Base-by-base conservation (phyloP, 2,329 filamentous ascomycete genomes). In the Pseudogymnoascus pannorum region DNA sequence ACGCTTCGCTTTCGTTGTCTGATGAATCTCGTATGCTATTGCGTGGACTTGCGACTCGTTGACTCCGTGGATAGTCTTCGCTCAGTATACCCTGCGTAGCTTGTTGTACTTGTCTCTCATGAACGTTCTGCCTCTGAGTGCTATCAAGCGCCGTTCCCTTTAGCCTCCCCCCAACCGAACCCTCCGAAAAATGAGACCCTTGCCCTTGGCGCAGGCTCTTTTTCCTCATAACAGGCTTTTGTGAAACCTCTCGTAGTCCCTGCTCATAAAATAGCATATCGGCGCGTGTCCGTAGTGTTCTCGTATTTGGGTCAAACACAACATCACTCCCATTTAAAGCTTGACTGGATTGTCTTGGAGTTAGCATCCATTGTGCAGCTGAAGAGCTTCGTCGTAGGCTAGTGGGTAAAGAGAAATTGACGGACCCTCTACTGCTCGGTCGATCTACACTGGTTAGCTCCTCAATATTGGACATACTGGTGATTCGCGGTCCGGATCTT, bases 241-340 rank as follows among this genome's bases (percentile, higher is more conserved):
- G 76, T 0, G 75, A 70, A 14, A 73, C 71, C 60, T 79, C 73
- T 22, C 73, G 69, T 3, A 78, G 68, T 31, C 69, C 72, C 60
- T 79, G 75, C 58, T 81, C 77, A 48, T 73, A 73, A 58, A 71
- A 77, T 65, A 75, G 51, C 16, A 81, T 65, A 24, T 81, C 75
- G 5, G 70, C 71, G 59, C 73, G 78, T 2, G 80, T 78, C 3
- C 87, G 77, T 77, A 87, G 85, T 63, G 85, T 81, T 66, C 85
- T 78, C 14, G 85, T 86, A 66, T 87, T 87, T n/a, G 84, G 78
- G 65, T 87, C 85, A 67, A 86, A 85, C 54, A 88, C 81, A 71
- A 88, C 67, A 31, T 75, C 71, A 65, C 79, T 78, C 74, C 42
- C 75, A 70, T 65, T 66, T 31, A 67, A 66, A 60, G 64, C 64